A percentile compares a stretch with the other conserved stretches of the same genome.
Conservation (phyloP, 176 grass and related monocot species). For the Phoenix roebelenii region DNA sequence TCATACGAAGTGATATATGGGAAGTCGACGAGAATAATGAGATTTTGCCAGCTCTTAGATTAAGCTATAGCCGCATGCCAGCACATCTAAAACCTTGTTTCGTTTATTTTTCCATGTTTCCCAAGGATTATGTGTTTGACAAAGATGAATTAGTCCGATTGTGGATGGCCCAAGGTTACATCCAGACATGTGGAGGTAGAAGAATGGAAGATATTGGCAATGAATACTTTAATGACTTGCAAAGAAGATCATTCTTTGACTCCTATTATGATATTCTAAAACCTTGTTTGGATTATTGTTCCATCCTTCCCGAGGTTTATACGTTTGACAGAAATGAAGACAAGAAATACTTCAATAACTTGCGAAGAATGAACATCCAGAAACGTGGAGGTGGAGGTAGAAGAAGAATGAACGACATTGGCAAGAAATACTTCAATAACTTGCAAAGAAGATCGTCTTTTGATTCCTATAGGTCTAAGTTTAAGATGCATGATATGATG, state of each 20-base stretch:
- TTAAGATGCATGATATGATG: slow-evolving; percentile 37
- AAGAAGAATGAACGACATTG: slow-evolving; percentile 15
- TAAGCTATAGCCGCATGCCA: slow-evolving; percentile 2
- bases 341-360: slow-evolving; percentile 28
- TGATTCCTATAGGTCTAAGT: background rate
- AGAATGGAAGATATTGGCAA: slow-evolving; percentile 13
- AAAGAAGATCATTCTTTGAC: slow-evolving; percentile 26
- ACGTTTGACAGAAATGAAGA: no score
- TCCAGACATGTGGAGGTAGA: background rate
- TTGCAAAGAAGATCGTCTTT: slow-evolving; percentile 31
- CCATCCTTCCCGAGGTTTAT: no score
- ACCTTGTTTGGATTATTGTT: no score
- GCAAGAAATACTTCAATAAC: slow-evolving; percentile 18
- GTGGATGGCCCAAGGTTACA: slow-evolving; percentile 44
- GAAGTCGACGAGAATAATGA: no score
- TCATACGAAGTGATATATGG: no score
- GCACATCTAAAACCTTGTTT: slow-evolving; percentile 33
- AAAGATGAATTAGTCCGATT: slow-evolving; percentile 27
- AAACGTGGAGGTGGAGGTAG: background rate
- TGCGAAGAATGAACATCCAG: slow-evolving; percentile 21
- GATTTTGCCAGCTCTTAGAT: no score
- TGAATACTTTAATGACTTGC: slow-evolving; percentile 27
- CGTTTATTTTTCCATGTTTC: slow-evolving; percentile 26
- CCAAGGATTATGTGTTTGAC: slow-evolving; percentile 21
- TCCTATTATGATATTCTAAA: no score